A percentile compares a stretch with the other conserved stretches of the same genome.
These are phyloP conservation scores for Acanthamoeba triangularis DNA, from an alignment of 208 protist genomes.

Conservation along the genomic window DNA sequence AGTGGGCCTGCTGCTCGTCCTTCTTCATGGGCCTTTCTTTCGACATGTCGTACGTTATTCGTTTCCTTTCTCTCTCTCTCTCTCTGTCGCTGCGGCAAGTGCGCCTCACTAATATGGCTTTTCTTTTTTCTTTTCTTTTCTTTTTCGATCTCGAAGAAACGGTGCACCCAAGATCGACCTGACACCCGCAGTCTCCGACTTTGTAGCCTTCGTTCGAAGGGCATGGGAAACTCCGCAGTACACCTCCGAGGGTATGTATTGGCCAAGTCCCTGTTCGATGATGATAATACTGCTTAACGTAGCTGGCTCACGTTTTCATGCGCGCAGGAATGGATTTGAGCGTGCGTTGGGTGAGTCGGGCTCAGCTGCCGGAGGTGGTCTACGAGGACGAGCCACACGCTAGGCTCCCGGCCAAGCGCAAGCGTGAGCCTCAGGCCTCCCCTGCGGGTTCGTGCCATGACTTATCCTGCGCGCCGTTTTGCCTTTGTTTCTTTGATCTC, in stretches of 20 bases:
- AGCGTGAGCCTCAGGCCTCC: conserved; percentile 3
- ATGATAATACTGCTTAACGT: too few relatives aligned
- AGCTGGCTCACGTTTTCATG: not conserved
- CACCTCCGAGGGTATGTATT: not conserved
- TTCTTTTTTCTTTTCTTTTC: too few relatives aligned
- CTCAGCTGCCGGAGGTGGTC: conserved; percentile 7
- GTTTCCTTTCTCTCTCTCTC: not conserved
- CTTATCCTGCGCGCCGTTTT: not conserved
- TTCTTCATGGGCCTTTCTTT: conserved; percentile 69
- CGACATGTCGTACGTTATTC: not conserved
- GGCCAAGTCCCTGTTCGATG: not conserved
- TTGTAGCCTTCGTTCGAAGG: not conserved
- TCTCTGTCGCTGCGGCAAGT: too few relatives aligned
- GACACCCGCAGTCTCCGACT: not conserved
- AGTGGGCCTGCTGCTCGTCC: not conserved
- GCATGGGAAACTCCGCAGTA: not conserved
- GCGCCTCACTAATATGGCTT: too few relatives aligned
- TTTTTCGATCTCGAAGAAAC: not conserved
- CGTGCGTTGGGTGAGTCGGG: not conserved
- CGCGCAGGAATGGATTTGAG: not conserved
- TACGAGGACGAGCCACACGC: conserved; percentile 28
- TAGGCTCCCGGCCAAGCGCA: not conserved
- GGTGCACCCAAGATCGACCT: not conserved
- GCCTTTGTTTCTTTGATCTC: not conserved
- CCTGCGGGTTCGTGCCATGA: not conserved